phyloP scores from a whole-genome alignment of 306 rosid genomes.

The Gillenia trifoliata region DNA sequence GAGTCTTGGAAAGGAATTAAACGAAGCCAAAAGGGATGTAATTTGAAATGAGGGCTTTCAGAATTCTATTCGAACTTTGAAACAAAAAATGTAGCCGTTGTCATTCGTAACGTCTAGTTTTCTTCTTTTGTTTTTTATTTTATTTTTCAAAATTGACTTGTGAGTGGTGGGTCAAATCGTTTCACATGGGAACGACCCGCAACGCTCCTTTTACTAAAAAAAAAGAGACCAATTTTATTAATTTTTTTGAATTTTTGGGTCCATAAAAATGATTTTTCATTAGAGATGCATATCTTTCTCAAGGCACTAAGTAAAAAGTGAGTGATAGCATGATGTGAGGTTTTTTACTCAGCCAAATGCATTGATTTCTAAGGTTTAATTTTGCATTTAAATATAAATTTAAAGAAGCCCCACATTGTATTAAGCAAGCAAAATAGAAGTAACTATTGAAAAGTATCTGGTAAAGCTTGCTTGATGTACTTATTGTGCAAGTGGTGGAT shows the following conservation, averaged over 20 bases:
- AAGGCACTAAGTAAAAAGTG: no score
- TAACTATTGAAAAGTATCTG: no score
- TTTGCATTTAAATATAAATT: no score
- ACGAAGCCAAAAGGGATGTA: background rate
- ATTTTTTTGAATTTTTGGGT: no score
- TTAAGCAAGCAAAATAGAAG: background rate
- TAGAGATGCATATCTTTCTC: no score
- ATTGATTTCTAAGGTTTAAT: background rate
- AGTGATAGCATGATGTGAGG: no score
- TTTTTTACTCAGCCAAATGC: background rate
- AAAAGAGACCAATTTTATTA: no score
- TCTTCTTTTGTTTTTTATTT: background rate
- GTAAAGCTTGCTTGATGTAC: no score
- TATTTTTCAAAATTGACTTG: background rate
- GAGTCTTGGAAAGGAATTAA: constrained; percentile 9
- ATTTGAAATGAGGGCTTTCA: constrained; percentile 11
- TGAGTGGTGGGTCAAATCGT: background rate
- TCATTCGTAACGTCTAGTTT: constrained; percentile 45
- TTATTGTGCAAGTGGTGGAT: no score
- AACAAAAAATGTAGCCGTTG: constrained; percentile 69
- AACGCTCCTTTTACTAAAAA: no score
- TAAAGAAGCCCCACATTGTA: background rate
- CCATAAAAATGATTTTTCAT: no score
- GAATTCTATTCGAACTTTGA: constrained; percentile 26
- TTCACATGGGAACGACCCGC: background rate